phyloP scores from a whole-genome alignment of 2,329 filamentous ascomycete genomes.

The Epichloe coenophiala region DNA sequence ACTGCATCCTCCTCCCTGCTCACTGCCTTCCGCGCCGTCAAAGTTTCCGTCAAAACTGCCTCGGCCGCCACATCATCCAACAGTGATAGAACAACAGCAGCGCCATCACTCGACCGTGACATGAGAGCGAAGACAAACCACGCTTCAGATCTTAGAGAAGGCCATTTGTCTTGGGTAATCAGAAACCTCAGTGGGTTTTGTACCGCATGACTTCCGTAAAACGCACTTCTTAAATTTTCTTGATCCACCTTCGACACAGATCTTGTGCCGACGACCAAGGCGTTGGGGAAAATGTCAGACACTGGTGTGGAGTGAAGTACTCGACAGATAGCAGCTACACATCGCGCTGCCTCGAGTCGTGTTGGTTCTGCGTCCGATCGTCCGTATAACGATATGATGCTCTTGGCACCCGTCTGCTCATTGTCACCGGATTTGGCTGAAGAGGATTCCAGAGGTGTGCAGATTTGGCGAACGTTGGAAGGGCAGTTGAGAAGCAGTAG shows the following conservation, averaged over 20 bases:
- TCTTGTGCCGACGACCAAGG: background rate
- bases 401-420: slow-evolving; percentile 21
- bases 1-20: slow-evolving; percentile 5
- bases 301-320: slow-evolving; percentile 33
- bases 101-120: slow-evolving; percentile 36
- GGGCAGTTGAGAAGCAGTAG: slow-evolving; percentile 41
- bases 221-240: slow-evolving; percentile 16
- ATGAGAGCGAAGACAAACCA: slow-evolving; percentile 52
- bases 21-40: slow-evolving; percentile 29
- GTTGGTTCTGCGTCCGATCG: slow-evolving; percentile 34
- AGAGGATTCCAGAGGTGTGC: slow-evolving; percentile 24
- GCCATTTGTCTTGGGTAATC: slow-evolving; percentile 44
- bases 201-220: slow-evolving; percentile 34
- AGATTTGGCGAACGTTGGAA: slow-evolving; percentile 37
- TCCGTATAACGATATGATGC: slow-evolving; percentile 24
- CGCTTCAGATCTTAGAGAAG: slow-evolving; percentile 43
- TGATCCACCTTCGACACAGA: background rate
- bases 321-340: slow-evolving; percentile 38
- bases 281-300: slow-evolving; percentile 18
- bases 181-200: slow-evolving; percentile 34
- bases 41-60: slow-evolving; percentile 29
- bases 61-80: slow-evolving; percentile 30
- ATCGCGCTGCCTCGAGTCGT: slow-evolving; percentile 44
- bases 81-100: slow-evolving; percentile 28
- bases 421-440: slow-evolving; percentile 2